Evolutionary conservation across 805 yeast genomes (phyloP).

Genomic region (Blastobotrys americana): DNA sequence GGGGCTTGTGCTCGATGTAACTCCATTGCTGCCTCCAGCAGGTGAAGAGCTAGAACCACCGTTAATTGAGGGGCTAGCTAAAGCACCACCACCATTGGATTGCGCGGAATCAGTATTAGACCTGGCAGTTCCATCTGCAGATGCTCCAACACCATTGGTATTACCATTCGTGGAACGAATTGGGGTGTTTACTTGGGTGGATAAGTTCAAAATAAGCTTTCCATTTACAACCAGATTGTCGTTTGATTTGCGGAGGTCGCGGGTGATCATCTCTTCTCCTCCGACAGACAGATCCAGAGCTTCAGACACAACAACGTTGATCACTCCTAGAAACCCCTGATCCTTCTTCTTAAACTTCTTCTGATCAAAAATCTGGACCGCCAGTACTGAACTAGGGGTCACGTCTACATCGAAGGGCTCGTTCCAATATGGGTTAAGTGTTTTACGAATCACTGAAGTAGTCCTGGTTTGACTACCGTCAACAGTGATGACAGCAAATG

Average conservation of each 20-base stretch:
- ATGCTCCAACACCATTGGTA: constrained; percentile 7
- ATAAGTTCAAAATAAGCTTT: constrained; percentile 56
- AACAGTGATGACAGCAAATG: constrained; percentile 95
- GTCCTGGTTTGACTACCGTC: constrained; percentile 96
- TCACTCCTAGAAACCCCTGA: constrained; percentile 96
- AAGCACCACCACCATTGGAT: constrained; percentile 11
- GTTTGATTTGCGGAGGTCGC: constrained; percentile 85
- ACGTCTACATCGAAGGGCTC: constrained; percentile 75
- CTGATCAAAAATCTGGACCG: constrained; percentile 93
- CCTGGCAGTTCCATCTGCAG: background rate
- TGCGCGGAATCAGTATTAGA: constrained; percentile 13
- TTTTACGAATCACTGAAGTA: constrained; percentile 87
- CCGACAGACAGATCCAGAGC: constrained; percentile 52
- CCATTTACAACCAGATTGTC: constrained; percentile 93
- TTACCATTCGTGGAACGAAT: constrained; percentile 11
- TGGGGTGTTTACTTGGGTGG: constrained; percentile 28
- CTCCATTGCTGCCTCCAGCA: constrained; percentile 7
- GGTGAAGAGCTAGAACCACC: background rate
- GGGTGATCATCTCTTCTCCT: constrained; percentile 72
- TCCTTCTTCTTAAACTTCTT: constrained; percentile 96
- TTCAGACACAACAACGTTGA: constrained; percentile 84
- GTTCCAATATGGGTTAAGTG: constrained; percentile 97
- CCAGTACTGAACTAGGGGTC: constrained; percentile 56
- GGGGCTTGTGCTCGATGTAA: constrained; percentile 6
- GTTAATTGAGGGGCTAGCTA: constrained; percentile 6